Evolutionary conservation across 768 basidiomycete species (phyloP).

Genomic region (Russula earlei): DNA sequence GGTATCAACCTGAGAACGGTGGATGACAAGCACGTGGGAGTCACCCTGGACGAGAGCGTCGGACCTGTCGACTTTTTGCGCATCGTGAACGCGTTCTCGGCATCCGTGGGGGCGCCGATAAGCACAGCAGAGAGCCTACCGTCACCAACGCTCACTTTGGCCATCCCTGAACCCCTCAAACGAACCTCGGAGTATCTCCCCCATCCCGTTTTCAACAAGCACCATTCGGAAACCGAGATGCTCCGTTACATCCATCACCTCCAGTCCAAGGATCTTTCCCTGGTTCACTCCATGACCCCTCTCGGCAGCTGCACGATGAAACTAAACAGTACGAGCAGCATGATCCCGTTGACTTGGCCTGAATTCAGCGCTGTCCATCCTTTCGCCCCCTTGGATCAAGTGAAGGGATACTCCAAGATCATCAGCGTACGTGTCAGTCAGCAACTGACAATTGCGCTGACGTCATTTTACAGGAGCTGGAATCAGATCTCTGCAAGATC

Average conservation of each 20-base stretch:
- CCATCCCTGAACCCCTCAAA: conserved; percentile 47
- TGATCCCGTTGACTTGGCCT: conserved; percentile 93
- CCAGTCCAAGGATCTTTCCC: conserved; percentile 87
- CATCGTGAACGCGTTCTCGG: conserved; percentile 74
- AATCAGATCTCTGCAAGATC: conserved; percentile 81
- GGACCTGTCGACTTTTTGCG: conserved; percentile 62
- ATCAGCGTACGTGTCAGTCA: conserved; percentile 46
- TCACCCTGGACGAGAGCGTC: conserved; percentile 90
- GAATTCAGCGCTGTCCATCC: conserved; percentile 89
- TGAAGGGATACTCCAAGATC: conserved; percentile 73
- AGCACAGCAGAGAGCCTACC: conserved; percentile 39
- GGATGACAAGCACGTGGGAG: conserved; percentile 66
- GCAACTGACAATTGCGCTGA: not conserved
- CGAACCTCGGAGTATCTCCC: conserved; percentile 66
- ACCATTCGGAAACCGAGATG: conserved; percentile 99
- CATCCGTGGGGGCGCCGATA: conserved; percentile 44
- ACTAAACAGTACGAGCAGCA: conserved; percentile 94
- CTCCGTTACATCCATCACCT: conserved; percentile 92
- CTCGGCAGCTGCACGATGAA: conserved; percentile 98
- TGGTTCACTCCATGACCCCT: conserved; percentile 94
- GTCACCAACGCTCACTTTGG: conserved; percentile 29
- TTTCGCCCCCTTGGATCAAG: conserved; percentile 85
- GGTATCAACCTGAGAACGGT: conserved; percentile 81
- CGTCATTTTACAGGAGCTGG: conserved; percentile 59
- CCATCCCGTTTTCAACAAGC: conserved; percentile 90